These are phyloP conservation scores for Cynanchum wilfordii DNA, from an alignment of 257 asterid genomes.

Conservation along the genomic window DNA sequence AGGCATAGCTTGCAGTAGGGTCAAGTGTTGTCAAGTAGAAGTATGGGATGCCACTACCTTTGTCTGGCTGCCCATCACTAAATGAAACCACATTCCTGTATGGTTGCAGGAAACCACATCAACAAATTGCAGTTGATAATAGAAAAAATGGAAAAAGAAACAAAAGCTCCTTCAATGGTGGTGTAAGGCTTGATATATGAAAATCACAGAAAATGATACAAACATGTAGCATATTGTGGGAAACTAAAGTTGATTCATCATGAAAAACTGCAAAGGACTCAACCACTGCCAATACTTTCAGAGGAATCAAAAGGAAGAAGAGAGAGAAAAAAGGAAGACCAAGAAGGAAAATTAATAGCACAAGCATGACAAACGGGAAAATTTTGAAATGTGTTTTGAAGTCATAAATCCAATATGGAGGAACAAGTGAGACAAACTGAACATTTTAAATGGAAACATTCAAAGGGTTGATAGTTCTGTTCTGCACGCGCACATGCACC, in stretches of 20 bases:
- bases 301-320: neutral
- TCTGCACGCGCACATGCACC: neutral
- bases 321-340: neutral
- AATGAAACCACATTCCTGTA: constrained; percentile 83
- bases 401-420: neutral
- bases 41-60: constrained; percentile 75
- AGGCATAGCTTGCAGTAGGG: constrained; percentile 77
- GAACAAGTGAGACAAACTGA: neutral
- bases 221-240: neutral
- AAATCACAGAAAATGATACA: neutral
- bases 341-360: neutral
- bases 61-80: constrained; percentile 72
- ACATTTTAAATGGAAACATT: neutral
- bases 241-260: neutral
- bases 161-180: neutral
- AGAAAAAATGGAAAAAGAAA: no score
- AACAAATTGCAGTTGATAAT: neutral
- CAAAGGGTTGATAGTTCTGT: neutral
- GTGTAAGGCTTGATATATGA: neutral
- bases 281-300: neutral
- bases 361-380: neutral
- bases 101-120: neutral
- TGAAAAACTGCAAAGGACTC: neutral
- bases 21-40: constrained; percentile 83
- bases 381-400: neutral